Percentiles rank a stretch among this genome's conserved stretches.
Evolutionary conservation across 2,329 filamentous ascomycete genomes (phyloP).

Genomic region (Sclerotinia trifoliorum): DNA sequence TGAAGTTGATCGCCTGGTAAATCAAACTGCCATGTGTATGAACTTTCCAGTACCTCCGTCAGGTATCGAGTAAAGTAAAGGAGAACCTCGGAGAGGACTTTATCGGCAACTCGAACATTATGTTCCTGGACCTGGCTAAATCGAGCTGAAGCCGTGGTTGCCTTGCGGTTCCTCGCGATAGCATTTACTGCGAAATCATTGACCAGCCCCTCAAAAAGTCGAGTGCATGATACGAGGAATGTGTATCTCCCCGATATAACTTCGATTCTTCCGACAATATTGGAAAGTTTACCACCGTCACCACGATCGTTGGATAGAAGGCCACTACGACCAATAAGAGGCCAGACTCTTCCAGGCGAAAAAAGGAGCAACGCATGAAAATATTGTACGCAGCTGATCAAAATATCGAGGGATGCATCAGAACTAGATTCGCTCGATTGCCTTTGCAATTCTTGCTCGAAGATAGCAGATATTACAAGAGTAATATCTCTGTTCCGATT

Average conservation of each 20-base stretch:
- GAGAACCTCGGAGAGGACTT: slow-evolving; percentile 69
- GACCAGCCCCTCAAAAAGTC: slow-evolving; percentile 71
- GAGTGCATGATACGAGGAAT: slow-evolving; percentile 71
- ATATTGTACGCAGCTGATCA: slow-evolving; percentile 75
- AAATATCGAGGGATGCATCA: slow-evolving; percentile 57
- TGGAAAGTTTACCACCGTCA: slow-evolving; percentile 68
- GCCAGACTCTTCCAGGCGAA: slow-evolving; percentile 86
- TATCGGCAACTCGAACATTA: slow-evolving; percentile 74
- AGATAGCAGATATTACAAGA: slow-evolving; percentile 76
- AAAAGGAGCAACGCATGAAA: slow-evolving; percentile 67
- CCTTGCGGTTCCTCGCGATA: slow-evolving; percentile 60
- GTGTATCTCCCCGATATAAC: slow-evolving; percentile 73
- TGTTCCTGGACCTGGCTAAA: slow-evolving; percentile 51
- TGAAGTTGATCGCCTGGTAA: slow-evolving; percentile 64
- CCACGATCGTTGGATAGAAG: slow-evolving; percentile 75
- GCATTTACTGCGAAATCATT: slow-evolving; percentile 71
- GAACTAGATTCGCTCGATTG: slow-evolving; percentile 43
- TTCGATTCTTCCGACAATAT: slow-evolving; percentile 79
- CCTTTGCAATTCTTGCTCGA: slow-evolving; percentile 64
- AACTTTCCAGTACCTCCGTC: slow-evolving; percentile 83
- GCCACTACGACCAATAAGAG: slow-evolving; percentile 77
- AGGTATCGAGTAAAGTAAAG: slow-evolving; percentile 71
- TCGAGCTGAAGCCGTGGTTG: slow-evolving; percentile 49
- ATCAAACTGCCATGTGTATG: slow-evolving; percentile 80
- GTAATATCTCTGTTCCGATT: slow-evolving; percentile 69